Percentiles rank a stretch among this genome's conserved stretches.
These are phyloP conservation scores for Elsinoe batatas DNA, from an alignment of 2,329 filamentous ascomycete species.

Conservation along the genomic window DNA sequence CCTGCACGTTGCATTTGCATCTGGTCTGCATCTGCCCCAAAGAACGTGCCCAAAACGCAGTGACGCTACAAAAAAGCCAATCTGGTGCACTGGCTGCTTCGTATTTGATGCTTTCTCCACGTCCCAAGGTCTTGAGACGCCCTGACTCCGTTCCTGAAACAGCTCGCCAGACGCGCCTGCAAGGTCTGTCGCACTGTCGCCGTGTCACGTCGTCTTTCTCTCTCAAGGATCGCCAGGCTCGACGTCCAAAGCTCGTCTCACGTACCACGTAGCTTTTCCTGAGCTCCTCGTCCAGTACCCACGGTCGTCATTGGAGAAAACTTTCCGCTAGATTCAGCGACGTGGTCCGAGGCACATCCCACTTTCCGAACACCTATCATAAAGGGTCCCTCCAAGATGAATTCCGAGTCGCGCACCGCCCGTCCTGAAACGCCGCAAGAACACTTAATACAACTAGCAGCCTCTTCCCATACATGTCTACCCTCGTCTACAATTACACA, in stretches of 20 bases:
- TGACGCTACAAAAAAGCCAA: background rate
- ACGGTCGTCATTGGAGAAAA: background rate
- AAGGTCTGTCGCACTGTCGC: background rate
- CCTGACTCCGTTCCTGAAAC: slow-evolving; percentile 11
- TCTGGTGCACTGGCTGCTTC: background rate
- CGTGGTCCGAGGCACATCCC: slow-evolving; percentile 8
- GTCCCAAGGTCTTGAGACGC: slow-evolving; percentile 1
- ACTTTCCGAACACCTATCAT: background rate
- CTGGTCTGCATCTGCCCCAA: background rate
- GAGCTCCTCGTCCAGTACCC: background rate
- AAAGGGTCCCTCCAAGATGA: background rate
- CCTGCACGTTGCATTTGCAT: slow-evolving; percentile 2
- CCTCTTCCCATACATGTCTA: background rate
- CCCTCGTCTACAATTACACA: background rate
- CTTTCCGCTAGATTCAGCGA: slow-evolving; percentile 1
- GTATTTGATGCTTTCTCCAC: slow-evolving; percentile 3
- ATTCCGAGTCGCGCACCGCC: slow-evolving; percentile 1
- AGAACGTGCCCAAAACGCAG: background rate
- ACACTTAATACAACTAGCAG: slow-evolving; percentile 12
- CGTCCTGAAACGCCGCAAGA: slow-evolving; percentile 11
- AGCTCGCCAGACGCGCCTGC: background rate
- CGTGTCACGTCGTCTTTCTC: background rate
- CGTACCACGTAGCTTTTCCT: slow-evolving; percentile 6
- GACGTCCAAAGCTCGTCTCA: background rate
- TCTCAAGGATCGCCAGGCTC: slow-evolving; percentile 9